Evolutionary conservation across 2,329 filamentous ascomycete genomes (phyloP).

Genomic region (Phaeosphaeria sp.): DNA sequence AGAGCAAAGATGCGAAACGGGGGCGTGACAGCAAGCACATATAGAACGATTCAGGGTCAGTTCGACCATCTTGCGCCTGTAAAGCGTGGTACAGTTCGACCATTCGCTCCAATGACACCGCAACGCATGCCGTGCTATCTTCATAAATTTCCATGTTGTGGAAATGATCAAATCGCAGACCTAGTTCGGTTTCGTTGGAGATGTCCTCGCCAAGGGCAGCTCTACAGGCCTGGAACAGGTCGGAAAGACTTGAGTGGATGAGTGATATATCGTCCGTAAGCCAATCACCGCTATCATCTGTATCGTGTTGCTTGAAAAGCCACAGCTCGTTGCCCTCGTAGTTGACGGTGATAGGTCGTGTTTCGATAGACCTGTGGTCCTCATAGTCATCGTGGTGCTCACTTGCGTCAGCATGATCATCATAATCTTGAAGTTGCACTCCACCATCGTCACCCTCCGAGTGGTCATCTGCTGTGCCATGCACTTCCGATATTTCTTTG

Average conservation of each 20-base stretch:
- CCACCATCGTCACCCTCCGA: constrained; percentile 20
- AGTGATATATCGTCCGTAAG: constrained; percentile 34
- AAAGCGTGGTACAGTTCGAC: constrained; percentile 66
- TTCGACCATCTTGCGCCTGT: constrained; percentile 63
- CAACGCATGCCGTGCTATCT: constrained; percentile 39
- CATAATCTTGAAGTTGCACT: constrained; percentile 17
- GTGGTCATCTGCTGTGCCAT: constrained; percentile 5
- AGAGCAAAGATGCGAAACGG: constrained; percentile 61
- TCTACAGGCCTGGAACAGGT: constrained; percentile 64
- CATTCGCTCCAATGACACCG: constrained; percentile 54
- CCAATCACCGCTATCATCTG: constrained; percentile 38
- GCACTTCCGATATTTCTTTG: constrained; percentile 5
- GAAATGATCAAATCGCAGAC: constrained; percentile 53
- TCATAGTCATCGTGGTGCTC: constrained; percentile 8
- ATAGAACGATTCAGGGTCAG: constrained; percentile 63
- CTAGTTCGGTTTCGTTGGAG: constrained; percentile 58
- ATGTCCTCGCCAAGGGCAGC: constrained; percentile 62
- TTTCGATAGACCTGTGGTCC: constrained; percentile 14
- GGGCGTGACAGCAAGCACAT: constrained; percentile 62
- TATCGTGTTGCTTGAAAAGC: constrained; percentile 40
- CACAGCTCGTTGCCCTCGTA: constrained; percentile 37
- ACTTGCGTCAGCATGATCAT: constrained; percentile 7
- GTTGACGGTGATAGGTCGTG: constrained; percentile 35
- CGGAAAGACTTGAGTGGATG: constrained; percentile 49
- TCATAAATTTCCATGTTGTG: constrained; percentile 39